Evolutionary conservation across 441 rosid species (phyloP), one percentile per base, ranked within the genome.

Genomic region (Flueggea neowawraea): DNA sequence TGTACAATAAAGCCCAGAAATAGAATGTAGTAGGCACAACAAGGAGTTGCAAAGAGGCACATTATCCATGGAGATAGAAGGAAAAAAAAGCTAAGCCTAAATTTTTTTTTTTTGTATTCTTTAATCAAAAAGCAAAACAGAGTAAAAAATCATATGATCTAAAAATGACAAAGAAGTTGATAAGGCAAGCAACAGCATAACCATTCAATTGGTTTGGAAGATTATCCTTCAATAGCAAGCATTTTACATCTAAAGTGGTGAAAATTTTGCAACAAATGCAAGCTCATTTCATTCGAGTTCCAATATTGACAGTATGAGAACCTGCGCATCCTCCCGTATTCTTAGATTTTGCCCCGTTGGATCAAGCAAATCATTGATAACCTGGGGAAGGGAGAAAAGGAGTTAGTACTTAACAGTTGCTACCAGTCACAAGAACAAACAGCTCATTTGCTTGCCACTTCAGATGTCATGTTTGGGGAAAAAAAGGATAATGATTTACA

Each of bases 251-350:
- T 10, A 14, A 47, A 11, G 4, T 4, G 9, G 50, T 47, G 5
- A 47, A 47, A 1, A 36, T 36, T 2, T 36, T 36, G 55, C 44
- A 39, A 55, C 15, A 52, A 31, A 53, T 36, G 41, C 41, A 36
- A 36, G 41, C 41, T 36, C 0, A 36, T 5, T 36, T 36, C 41
- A 36, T 22, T 22, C 41, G 4, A 5, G 9, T 60, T 16, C 16
- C 22, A 9, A 28, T 8, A 54, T 13, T 7, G 14, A 16, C 32
- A 51, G 53, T 51, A 17, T 8, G 43, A 55, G 48, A 61, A 87
- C 93, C 89, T 87, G 88, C 16, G 80, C 60, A 66, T 87, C 93
- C 70, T 87, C 90, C 58, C 93, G 69, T 66, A 87, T 79, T 64
- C 84, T 74, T 50, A 87, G 86, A 69, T 87, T 87, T 74, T 87